Conservation (phyloP, 768 basidiomycete species). For the Boletus sp. region DNA sequence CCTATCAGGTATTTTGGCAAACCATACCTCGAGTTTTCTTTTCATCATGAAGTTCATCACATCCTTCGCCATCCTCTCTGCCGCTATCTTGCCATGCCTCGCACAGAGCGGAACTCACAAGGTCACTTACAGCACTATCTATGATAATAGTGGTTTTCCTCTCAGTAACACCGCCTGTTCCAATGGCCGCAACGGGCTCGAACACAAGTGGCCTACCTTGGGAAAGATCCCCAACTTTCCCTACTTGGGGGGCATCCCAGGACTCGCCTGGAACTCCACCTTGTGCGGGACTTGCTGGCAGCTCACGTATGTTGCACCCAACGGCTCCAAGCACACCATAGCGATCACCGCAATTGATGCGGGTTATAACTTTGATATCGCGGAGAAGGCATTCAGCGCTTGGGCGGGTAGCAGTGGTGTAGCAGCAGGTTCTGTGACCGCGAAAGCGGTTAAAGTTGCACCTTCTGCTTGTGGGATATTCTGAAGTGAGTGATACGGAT, state of each 20-base stretch:
- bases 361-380: neutral
- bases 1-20: too few relatives aligned
- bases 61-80: neutral
- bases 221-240: constrained; percentile 34
- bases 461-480: neutral
- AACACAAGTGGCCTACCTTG: constrained; percentile 33
- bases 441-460: neutral
- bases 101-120: neutral
- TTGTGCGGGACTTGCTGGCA: constrained; percentile 59
- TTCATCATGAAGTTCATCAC: neutral
- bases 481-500: neutral
- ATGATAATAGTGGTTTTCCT: constrained; percentile 20
- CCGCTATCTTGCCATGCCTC: neutral
- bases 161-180: constrained; percentile 21
- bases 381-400: neutral
- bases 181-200: constrained; percentile 25
- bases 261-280: constrained; percentile 42
- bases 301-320: neutral
- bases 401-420: neutral
- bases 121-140: neutral
- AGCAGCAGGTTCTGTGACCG: neutral
- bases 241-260: constrained; percentile 29
- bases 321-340: neutral
- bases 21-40: neutral
- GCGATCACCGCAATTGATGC: neutral